Percentiles rank a stretch among this genome's conserved stretches.
Evolutionary conservation across 2,329 filamentous ascomycete genomes (phyloP).

Genomic region (Colletotrichum filicis): DNA sequence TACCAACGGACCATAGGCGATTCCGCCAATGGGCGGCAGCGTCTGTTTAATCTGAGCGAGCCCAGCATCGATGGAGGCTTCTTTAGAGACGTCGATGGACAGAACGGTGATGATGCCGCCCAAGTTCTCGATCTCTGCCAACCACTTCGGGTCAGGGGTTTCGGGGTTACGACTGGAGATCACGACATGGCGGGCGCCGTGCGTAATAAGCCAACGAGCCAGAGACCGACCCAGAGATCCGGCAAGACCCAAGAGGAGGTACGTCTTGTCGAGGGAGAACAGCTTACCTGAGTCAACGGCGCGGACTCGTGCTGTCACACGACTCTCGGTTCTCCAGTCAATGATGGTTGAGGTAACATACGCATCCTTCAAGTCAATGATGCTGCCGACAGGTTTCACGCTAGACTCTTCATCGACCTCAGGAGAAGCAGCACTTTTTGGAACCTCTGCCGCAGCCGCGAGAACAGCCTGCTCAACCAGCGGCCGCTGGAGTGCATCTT

Average conservation of each 20-base stretch:
- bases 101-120: conserved; percentile 8
- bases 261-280: conserved; percentile 41
- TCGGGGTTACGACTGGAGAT: conserved; percentile 49
- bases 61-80: conserved; percentile 34
- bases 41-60: conserved; percentile 29
- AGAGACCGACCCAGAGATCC: conserved; percentile 47
- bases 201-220: conserved; percentile 46
- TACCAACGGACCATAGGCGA: conserved; percentile 57
- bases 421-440: not conserved
- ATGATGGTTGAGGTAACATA: not conserved
- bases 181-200: conserved; percentile 47
- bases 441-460: not conserved
- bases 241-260: conserved; percentile 44
- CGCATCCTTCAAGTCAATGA: not conserved
- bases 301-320: not conserved
- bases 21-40: conserved; percentile 50
- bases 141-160: conserved; percentile 5
- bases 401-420: not conserved
- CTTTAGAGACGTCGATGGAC: conserved; percentile 4
- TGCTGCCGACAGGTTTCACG: not conserved
- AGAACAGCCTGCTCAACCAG: not conserved
- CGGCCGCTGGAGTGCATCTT: not conserved
- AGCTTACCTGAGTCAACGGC: conserved; percentile 10
- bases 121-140: conserved; percentile 15
- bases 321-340: conserved; percentile 1